A percentile compares a stretch with the other conserved stretches of the same genome.
These are phyloP conservation scores for Auricularia sp. DNA, from an alignment of 768 basidiomycete species.

Conservation along the genomic window DNA sequence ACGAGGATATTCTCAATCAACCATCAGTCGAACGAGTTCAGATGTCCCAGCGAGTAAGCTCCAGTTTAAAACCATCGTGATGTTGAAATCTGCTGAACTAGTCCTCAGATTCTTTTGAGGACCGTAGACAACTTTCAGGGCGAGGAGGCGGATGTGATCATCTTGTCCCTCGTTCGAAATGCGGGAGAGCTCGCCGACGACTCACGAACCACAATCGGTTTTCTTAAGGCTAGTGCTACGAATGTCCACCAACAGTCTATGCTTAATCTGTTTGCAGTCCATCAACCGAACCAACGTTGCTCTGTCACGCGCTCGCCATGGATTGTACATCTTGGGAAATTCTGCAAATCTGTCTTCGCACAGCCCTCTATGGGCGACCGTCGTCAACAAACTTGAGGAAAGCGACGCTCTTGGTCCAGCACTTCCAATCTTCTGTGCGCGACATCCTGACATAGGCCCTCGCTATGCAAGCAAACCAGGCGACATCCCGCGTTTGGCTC, in stretches of 20 bases:
- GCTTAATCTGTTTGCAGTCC: conserved; percentile 16
- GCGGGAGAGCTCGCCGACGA: conserved; percentile 39
- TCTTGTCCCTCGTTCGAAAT: conserved; percentile 67
- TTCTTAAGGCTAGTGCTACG: conserved; percentile 45
- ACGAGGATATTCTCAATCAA: conserved; percentile 8
- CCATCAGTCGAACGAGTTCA: conserved; percentile 35
- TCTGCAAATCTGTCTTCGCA: conserved; percentile 40
- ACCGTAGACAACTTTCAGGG: conserved; percentile 78
- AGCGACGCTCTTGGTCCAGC: conserved; percentile 37
- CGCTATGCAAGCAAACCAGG: conserved; percentile 39
- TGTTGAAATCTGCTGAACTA: not conserved
- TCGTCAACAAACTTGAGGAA: conserved; percentile 48
- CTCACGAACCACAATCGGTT: conserved; percentile 43
- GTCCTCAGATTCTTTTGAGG: conserved; percentile 48
- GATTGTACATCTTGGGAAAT: conserved; percentile 66
- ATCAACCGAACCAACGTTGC: conserved; percentile 41
- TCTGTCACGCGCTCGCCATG: conserved; percentile 63
- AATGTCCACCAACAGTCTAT: not conserved
- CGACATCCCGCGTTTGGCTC: conserved; percentile 39
- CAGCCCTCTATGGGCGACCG: conserved; percentile 47
- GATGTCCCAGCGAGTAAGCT: conserved; percentile 44
- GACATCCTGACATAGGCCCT: conserved; percentile 37
- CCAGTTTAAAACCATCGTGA: too few relatives aligned
- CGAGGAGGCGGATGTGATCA: conserved; percentile 63
- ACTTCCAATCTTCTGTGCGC: conserved; percentile 49